Evolutionary conservation across 805 yeast species (phyloP), one percentile per base, ranked within the genome.

Genomic region (Phaffomyces antillensis): DNA sequence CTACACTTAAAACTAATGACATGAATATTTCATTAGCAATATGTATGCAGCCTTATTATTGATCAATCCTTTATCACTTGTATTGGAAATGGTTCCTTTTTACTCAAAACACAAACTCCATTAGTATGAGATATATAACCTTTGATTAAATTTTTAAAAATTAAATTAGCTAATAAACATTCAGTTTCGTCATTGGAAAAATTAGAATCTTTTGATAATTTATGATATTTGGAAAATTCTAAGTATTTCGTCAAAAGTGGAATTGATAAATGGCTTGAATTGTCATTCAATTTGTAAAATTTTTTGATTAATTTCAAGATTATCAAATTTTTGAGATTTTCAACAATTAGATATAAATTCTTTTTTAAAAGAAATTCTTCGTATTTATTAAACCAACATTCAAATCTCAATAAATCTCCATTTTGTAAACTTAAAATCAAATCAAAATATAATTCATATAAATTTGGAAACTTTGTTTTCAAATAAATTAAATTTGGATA

Each of bases 41-140:
- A n/a, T n/a, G n/a, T n/a, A n/a, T n/a, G n/a, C n/a, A n/a, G n/a
- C n/a, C n/a, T n/a, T n/a, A n/a, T n/a, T n/a, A n/a, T n/a, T n/a
- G n/a, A n/a, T n/a, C 46, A 47, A 5, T 43, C 50, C 7, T 35
- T 42, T 25, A 31, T n/a, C 10, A 56, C 63, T 35, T 60, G 62
- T 30, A 52, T 55, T 3, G 93, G 95, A 59, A 88, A 88, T 3
- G 96, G 81, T 24, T 77, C 77, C 16, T 70, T 75, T 61, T 83
- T 86, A 59, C 93, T 81, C 44, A 88, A 63, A 10, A 89, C 96
- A 17, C 86, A 67, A 41, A 86, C 83, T 36, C 77, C 68, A 56
- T 85, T 80, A 4, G 81, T 74, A 58, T 87, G 93, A 6, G 95
- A 84, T 15, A 89, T 62, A 61, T 89, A 89, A 0, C 96, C 96